Percentiles rank a stretch among this genome's conserved stretches.
These are phyloP conservation scores for Cucurbita ficifolia DNA, from an alignment of 306 rosid species.

Conservation along the genomic window DNA sequence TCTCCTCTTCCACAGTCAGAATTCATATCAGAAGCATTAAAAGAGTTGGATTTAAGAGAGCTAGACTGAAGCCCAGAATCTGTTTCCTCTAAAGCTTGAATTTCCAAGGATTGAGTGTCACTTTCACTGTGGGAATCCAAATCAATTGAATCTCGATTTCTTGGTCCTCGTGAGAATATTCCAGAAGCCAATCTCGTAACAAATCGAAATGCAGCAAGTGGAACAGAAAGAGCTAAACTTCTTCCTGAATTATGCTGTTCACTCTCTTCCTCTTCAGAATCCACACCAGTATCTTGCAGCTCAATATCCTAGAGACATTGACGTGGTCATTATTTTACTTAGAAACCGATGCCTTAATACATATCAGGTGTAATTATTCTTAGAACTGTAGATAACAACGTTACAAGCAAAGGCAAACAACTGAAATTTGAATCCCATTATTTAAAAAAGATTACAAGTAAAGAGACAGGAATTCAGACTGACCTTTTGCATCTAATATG, in stretches of 20 bases:
- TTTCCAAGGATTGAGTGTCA: constrained; percentile 26
- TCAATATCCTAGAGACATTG: constrained; percentile 42
- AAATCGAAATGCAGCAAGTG: constrained; percentile 75
- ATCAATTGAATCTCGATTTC: constrained; percentile 29
- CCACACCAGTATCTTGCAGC: constrained; percentile 28
- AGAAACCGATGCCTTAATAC: not conserved
- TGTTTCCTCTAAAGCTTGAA: constrained; percentile 16
- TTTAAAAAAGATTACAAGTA: not conserved
- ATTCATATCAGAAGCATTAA: constrained; percentile 20
- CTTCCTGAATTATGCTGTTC: constrained; percentile 43
- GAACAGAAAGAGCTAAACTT: constrained; percentile 68
- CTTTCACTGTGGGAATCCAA: constrained; percentile 29
- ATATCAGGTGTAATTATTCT: not conserved
- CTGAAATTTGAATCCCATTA: not conserved
- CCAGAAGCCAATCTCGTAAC: constrained; percentile 83
- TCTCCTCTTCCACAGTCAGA: constrained; percentile 22
- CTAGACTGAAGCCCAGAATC: constrained; percentile 30
- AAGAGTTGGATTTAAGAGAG: constrained; percentile 27
- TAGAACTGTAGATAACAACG: not conserved
- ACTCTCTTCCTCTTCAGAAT: constrained; percentile 52
- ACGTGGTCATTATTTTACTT: not conserved
- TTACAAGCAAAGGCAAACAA: not conserved
- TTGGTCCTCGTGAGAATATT: constrained; percentile 77
- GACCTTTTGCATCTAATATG: not conserved
- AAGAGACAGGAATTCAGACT: not conserved